Evolutionary conservation across 371 early-diverging fungal species (phyloP).

Genomic region (Mucor mucedo): DNA sequence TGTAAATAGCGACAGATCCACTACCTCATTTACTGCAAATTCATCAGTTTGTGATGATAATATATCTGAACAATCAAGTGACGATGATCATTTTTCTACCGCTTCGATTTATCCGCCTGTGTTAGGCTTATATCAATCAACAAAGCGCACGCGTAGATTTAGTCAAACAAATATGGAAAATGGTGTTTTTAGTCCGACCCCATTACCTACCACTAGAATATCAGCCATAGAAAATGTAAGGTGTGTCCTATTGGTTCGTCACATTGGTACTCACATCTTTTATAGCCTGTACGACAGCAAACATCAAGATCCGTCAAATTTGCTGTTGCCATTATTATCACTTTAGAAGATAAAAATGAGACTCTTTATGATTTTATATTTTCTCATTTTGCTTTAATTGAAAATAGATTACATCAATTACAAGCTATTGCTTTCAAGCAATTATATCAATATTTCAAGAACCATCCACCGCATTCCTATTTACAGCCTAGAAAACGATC

Average conservation of each 20-base stretch:
- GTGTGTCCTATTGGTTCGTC: neutral
- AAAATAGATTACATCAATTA: slow-evolving; percentile 64
- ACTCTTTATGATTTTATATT: slow-evolving; percentile 64
- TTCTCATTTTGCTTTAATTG: slow-evolving; percentile 69
- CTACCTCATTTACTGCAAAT: slow-evolving; percentile 49
- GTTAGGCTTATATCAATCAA: slow-evolving; percentile 41
- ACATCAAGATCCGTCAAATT: slow-evolving; percentile 59
- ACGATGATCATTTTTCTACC: slow-evolving; percentile 41
- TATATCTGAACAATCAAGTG: slow-evolving; percentile 45
- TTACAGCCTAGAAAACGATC: slow-evolving; percentile 29
- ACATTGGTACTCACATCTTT: neutral
- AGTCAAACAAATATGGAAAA: slow-evolving; percentile 72
- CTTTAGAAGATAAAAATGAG: slow-evolving; percentile 54
- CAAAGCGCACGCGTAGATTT: slow-evolving; percentile 57
- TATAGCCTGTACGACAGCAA: slow-evolving; percentile 45
- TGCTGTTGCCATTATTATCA: slow-evolving; percentile 65
- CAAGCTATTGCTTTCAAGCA: slow-evolving; percentile 58
- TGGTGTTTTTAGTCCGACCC: slow-evolving; percentile 66
- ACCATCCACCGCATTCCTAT: slow-evolving; percentile 16
- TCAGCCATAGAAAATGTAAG: slow-evolving; percentile 23
- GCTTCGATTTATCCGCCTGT: slow-evolving; percentile 41
- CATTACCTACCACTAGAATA: slow-evolving; percentile 50
- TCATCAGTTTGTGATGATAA: slow-evolving; percentile 38
- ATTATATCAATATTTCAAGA: slow-evolving; percentile 48
- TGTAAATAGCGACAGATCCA: slow-evolving; percentile 60